Evolutionary conservation across 768 basidiomycete genomes (phyloP), one percentile per base, ranked within the genome.

Genomic region (Chalciporus pseudorubinellus): DNA sequence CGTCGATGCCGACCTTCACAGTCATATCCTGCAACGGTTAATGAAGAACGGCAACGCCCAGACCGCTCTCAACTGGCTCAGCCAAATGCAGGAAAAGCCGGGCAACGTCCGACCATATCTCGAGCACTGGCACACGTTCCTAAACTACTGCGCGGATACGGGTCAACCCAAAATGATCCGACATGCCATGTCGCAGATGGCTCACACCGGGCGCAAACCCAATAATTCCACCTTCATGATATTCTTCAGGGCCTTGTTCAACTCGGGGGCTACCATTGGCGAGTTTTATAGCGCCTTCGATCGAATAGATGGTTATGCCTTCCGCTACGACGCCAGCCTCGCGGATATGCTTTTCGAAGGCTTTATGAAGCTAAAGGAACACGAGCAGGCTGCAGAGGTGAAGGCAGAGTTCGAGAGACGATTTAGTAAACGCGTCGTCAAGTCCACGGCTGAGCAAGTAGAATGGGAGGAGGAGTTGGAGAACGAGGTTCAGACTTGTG

Each of bases 101-200:
- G 77, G 77, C 2, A 60, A 74, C 31, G 55, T 76, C 39, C 63
- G 62, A 5, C 82, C 83, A 0, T 74, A 76, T 20, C 65, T 77
- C 33, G 70, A 77, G 19, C 82, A 83, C 50, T 82, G 82, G 70
- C 78, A 85, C 54, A 52, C 74, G 10, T 75, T 84, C 54, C 67
- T 87, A 31, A 70, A 77, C 33, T 65, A 63, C 16, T 76, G 74
- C 51, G 61, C 57, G 36, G 57, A 60, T 48, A 52, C 48, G 19
- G 70, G 65, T 13, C 63, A 68, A 46, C 52, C 59, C 40, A 60
- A 48, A 26, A 40, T 64, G 11, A 53, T 69, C 34, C 66, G 62
- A 20, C 61, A 61, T 19, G 61, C 55, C 61, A 76, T 54, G 61
- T 71, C 52, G 57, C 67, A 54, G 52, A 74, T 75, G 73, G 67